These are phyloP conservation scores for Fomitopsis serialis DNA, from an alignment of 768 basidiomycete genomes.

Conservation along the genomic window DNA sequence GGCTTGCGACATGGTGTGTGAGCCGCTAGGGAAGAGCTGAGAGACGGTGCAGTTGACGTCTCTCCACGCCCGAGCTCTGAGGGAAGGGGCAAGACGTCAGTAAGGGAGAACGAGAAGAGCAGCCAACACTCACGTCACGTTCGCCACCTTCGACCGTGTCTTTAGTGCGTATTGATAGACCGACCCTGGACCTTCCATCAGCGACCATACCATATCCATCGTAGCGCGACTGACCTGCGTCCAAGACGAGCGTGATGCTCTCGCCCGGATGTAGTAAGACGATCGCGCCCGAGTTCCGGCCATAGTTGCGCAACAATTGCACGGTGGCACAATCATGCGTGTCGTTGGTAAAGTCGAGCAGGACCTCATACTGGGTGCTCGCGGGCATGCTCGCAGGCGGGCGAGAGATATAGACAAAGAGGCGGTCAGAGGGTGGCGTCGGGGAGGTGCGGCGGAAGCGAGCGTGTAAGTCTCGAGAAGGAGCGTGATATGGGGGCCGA, in stretches of 20 bases:
- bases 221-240: slow-evolving; percentile 33
- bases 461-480: slow-evolving; percentile 15
- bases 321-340: slow-evolving; percentile 59
- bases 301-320: slow-evolving; percentile 62
- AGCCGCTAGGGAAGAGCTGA: slow-evolving; percentile 44
- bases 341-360: slow-evolving; percentile 67
- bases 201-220: background rate
- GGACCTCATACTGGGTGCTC: slow-evolving; percentile 58
- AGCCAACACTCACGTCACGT: slow-evolving; percentile 56
- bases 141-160: slow-evolving; percentile 56
- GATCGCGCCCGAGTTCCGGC: slow-evolving; percentile 45
- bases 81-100: slow-evolving; percentile 1
- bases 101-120: slow-evolving; percentile 3
- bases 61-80: slow-evolving; percentile 61
- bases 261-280: slow-evolving; percentile 59
- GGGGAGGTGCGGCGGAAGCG: slow-evolving; percentile 11
- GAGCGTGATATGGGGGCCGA: slow-evolving; percentile 8
- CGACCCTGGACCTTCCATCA: slow-evolving; percentile 33
- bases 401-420: background rate
- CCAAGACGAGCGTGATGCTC: slow-evolving; percentile 59
- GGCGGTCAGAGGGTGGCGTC: slow-evolving; percentile 2
- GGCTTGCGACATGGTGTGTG: slow-evolving; percentile 19
- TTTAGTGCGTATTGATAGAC: slow-evolving; percentile 69
- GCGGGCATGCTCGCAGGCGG: slow-evolving; percentile 45
- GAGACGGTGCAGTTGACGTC: slow-evolving; percentile 59